These are phyloP conservation scores for Tylopilus balloui DNA, from an alignment of 768 basidiomycete genomes.

Conservation along the genomic window DNA sequence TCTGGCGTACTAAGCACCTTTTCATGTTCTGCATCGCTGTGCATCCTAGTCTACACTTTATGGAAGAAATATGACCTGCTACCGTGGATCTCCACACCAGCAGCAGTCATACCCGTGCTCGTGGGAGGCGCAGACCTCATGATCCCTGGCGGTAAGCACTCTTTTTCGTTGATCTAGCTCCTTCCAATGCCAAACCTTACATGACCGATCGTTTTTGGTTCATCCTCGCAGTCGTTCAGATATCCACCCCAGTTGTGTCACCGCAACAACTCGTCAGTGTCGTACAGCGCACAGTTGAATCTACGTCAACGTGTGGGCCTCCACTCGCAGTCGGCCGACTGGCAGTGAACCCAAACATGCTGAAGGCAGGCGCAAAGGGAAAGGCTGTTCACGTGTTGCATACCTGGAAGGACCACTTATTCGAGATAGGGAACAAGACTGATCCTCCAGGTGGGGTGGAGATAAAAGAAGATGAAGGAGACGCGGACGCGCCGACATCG, in stretches of 20 bases:
- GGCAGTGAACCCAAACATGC: constrained; percentile 49
- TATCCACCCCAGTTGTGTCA: constrained; percentile 35
- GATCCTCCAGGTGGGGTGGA: constrained; percentile 48
- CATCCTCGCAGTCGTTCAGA: constrained; percentile 48
- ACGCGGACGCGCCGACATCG: constrained; percentile 10
- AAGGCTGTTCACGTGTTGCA: constrained; percentile 74
- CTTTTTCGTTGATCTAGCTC: background rate
- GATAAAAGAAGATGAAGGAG: constrained; percentile 17
- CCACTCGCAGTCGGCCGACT: constrained; percentile 77
- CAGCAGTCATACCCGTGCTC: constrained; percentile 65
- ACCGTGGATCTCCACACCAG: constrained; percentile 66
- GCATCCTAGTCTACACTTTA: constrained; percentile 58
- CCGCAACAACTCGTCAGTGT: constrained; percentile 61
- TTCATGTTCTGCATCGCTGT: background rate
- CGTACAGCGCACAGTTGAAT: constrained; percentile 41
- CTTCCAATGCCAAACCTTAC: background rate
- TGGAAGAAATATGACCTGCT: constrained; percentile 71
- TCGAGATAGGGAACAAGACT: constrained; percentile 63
- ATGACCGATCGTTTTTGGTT: background rate
- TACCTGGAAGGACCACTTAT: constrained; percentile 73
- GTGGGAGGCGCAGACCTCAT: constrained; percentile 83
- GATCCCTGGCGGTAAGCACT: constrained; percentile 72
- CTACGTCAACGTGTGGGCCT: constrained; percentile 28
- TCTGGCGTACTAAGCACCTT: background rate
- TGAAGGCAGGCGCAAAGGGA: constrained; percentile 57